Evolutionary conservation across 805 yeast genomes (phyloP).

Genomic region (Ogataea corticis): DNA sequence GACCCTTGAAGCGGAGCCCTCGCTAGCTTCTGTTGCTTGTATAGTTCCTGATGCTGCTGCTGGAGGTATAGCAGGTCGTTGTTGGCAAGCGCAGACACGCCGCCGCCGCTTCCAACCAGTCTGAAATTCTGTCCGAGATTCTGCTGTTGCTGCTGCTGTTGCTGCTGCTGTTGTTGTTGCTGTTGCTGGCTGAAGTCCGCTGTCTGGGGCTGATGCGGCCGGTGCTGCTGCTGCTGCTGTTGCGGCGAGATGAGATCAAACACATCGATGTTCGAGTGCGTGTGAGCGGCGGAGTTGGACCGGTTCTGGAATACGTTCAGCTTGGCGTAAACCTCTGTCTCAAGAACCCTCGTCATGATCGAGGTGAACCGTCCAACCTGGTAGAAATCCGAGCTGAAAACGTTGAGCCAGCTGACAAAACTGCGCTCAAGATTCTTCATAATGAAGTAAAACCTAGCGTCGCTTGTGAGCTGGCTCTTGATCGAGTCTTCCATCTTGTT

Average conservation of each 20-base stretch:
- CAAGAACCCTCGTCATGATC: constrained; percentile 17
- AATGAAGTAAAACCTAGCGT: constrained; percentile 24
- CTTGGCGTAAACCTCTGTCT: constrained; percentile 22
- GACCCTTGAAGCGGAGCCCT: constrained; percentile 6
- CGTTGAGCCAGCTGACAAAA: constrained; percentile 28
- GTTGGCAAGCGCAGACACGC: constrained; percentile 1
- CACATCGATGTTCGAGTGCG: constrained; percentile 17
- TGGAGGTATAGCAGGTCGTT: constrained; percentile 17
- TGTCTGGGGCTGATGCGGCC: constrained; percentile 5
- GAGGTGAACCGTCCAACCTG: constrained; percentile 14
- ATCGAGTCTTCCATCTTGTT: constrained; percentile 21
- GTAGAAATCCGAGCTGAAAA: constrained; percentile 19
- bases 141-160: constrained; percentile 6
- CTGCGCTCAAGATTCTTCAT: constrained; percentile 30
- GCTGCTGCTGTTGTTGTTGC: constrained; percentile 7
- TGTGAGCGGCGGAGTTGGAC: constrained; percentile 7
- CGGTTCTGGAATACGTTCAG: constrained; percentile 10
- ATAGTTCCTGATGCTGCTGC: constrained; percentile 19
- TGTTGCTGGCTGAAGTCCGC: not conserved
- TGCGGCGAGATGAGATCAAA: constrained; percentile 23
- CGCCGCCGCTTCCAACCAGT: constrained; percentile 7
- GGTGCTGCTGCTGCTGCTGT: constrained; percentile 10
- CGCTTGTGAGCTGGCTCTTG: constrained; percentile 25
- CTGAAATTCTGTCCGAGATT: constrained; percentile 10
- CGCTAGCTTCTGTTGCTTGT: constrained; percentile 16